Conservation (phyloP, 2,329 filamentous ascomycete species). For the Sclerotinia spermophila region DNA sequence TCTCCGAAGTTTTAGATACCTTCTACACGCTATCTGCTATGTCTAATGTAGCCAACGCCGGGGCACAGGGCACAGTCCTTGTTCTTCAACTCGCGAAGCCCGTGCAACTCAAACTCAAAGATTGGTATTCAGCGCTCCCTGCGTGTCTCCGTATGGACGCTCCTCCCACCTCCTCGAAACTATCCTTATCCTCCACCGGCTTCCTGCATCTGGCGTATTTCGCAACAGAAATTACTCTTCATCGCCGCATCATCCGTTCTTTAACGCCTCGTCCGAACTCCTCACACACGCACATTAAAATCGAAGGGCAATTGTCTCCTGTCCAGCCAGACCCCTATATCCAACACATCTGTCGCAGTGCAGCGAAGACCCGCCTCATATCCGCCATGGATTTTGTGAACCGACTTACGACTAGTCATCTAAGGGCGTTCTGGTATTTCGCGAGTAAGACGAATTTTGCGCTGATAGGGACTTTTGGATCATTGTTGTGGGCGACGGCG, state of each 20-base stretch:
- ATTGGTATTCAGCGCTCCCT: conserved; percentile 72
- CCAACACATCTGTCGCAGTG: conserved; percentile 86
- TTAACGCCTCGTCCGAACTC: conserved; percentile 51
- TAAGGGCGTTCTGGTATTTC: conserved; percentile 92
- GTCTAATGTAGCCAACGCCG: conserved; percentile 62
- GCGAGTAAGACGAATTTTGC: conserved; percentile 88
- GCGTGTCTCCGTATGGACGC: conserved; percentile 62
- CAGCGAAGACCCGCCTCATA: conserved; percentile 89
- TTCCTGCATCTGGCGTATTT: conserved; percentile 92
- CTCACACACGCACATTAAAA: conserved; percentile 38
- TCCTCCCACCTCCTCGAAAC: conserved; percentile 41
- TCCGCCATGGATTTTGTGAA: conserved; percentile 98
- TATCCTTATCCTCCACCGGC: conserved; percentile 59
- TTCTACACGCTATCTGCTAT: conserved; percentile 80
- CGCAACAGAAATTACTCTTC: conserved; percentile 88
- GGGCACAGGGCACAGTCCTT: conserved; percentile 65
- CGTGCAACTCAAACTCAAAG: conserved; percentile 76
- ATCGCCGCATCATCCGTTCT: conserved; percentile 84
- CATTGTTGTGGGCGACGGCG: conserved; percentile 82
- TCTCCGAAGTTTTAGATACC: conserved; percentile 76
- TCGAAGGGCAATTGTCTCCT: conserved; percentile 35
- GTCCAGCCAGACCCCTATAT: conserved; percentile 69
- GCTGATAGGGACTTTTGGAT: conserved; percentile 89
- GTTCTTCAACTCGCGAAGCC: conserved; percentile 75
- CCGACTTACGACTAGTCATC: conserved; percentile 77